Base-by-base conservation (phyloP, 2,329 filamentous ascomycete genomes). In the Claviceps pazoutovae region DNA sequence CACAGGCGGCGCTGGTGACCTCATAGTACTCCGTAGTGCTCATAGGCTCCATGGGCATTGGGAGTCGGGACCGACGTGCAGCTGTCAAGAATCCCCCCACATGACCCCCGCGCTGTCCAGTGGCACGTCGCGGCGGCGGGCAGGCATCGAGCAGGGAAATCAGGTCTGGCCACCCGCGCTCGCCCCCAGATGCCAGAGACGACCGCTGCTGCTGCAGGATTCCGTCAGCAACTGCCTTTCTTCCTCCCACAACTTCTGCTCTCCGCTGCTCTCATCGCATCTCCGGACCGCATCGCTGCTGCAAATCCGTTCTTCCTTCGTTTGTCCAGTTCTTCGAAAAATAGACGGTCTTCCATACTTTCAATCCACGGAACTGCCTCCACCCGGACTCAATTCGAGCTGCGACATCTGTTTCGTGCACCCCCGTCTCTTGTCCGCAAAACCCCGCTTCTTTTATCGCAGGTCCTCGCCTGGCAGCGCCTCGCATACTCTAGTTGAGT, bases 1-100 rank as follows among this genome's bases (percentile, higher is more conserved):
- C 41, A 21, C 14, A n/a, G 43, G 13, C 23, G 19, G n/a, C 44
- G 44, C 44, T 19, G 44, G 50, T 51, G 50, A 51, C 50, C 50
- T 51, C 50, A 51, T 51, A 21, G 19, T 19, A 41, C 26, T 30
- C 8, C 26, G 26, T 30, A 30, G 26, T 30, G 26, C 26, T 30
- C 26, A 30, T 30, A 30, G 23, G 23, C 23, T 26, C 23, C 23
- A 26, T 26, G 23, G 26, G 26, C 26, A 30, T 30, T 30, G 26
- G 26, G 37, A 39, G 21, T 21, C 21, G 21, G 21, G 21, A 21
- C 14, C 9, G 26, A 11, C 19, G 17, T 48, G 36, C 50, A 17
- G 26, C 21, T 43, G 50, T 34, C 30, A 34, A 34, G 30, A 34
- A 34, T 11, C 30, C 26, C 45, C 50, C 50, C 42, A 37, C 37